Evolutionary conservation across 306 rosid genomes (phyloP).

Genomic region (Cucumis melo): DNA sequence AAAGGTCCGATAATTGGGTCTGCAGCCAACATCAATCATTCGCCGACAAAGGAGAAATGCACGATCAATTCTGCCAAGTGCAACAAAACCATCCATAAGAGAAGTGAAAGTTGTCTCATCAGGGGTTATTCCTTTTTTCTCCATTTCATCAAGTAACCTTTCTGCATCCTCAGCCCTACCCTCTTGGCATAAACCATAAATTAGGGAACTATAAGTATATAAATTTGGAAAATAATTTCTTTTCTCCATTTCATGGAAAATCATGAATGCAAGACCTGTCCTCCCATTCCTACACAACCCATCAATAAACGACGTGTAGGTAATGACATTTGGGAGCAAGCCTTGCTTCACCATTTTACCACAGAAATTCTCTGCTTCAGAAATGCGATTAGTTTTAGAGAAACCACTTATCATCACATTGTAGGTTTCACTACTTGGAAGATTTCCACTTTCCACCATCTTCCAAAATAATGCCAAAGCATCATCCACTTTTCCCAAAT

Average conservation of each 20-base stretch:
- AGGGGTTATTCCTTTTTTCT: conserved; percentile 23
- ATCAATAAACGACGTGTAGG: conserved; percentile 24
- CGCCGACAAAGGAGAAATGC: conserved; percentile 21
- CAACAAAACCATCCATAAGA: conserved; percentile 31
- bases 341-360: conserved; percentile 21
- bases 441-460: conserved; percentile 23
- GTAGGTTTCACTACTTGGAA: conserved; percentile 23
- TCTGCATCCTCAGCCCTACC: conserved; percentile 29
- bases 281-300: conserved; percentile 27
- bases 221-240: conserved; percentile 22
- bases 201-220: conserved; percentile 27
- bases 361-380: conserved; percentile 16
- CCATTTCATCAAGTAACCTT: conserved; percentile 24
- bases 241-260: conserved; percentile 27
- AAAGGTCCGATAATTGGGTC: conserved; percentile 24
- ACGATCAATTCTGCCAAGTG: conserved; percentile 23
- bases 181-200: conserved; percentile 29
- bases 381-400: conserved; percentile 15
- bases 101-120: conserved; percentile 32
- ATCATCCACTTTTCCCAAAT: conserved; percentile 15
- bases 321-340: conserved; percentile 23
- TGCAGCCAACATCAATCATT: conserved; percentile 25
- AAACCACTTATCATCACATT: conserved; percentile 29
- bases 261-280: conserved; percentile 21
- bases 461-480: conserved; percentile 18